Evolutionary conservation across 2,329 filamentous ascomycete genomes (phyloP).

Genomic region (Scolecobasidium constrictum): DNA sequence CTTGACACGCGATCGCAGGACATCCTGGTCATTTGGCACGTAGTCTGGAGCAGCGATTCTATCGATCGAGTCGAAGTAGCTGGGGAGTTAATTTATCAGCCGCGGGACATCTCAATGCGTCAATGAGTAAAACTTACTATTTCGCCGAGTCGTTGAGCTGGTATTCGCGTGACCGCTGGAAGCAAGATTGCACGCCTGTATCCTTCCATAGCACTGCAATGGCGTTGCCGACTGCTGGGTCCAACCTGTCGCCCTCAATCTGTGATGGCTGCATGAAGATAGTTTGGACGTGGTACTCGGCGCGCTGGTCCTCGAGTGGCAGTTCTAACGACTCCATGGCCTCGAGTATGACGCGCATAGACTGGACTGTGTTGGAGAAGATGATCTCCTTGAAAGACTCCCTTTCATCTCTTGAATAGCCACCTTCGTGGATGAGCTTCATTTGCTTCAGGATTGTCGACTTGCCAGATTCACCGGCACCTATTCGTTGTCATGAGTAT

Average conservation of each 20-base stretch:
- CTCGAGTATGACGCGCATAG: slow-evolving; percentile 59
- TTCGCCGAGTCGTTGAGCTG: slow-evolving; percentile 92
- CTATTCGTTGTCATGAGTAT: too few species aligned
- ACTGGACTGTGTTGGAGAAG: slow-evolving; percentile 61
- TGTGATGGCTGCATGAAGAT: slow-evolving; percentile 98
- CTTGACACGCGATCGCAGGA: slow-evolving; percentile 91
- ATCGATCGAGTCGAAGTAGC: slow-evolving; percentile 92
- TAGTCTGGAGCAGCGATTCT: slow-evolving; percentile 81
- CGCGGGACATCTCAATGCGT: neutral
- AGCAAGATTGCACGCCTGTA: slow-evolving; percentile 84
- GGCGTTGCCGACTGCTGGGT: slow-evolving; percentile 86
- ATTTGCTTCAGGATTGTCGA: slow-evolving; percentile 93
- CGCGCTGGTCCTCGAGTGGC: slow-evolving; percentile 79
- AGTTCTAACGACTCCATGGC: slow-evolving; percentile 62
- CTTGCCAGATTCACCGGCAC: slow-evolving; percentile 96
- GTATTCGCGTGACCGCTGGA: slow-evolving; percentile 91
- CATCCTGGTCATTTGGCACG: slow-evolving; percentile 90
- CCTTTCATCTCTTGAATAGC: slow-evolving; percentile 83
- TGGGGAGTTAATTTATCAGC: slow-evolving; percentile 23
- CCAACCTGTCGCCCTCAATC: slow-evolving; percentile 88
- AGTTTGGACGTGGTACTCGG: slow-evolving; percentile 95
- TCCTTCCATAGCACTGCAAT: slow-evolving; percentile 92
- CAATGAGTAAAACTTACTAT: slow-evolving; percentile 55
- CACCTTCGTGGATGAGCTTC: slow-evolving; percentile 99
- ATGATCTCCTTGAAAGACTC: slow-evolving; percentile 64